Conservation (phyloP, 352 stramenopile species). For the Globisporangium spinosum region DNA sequence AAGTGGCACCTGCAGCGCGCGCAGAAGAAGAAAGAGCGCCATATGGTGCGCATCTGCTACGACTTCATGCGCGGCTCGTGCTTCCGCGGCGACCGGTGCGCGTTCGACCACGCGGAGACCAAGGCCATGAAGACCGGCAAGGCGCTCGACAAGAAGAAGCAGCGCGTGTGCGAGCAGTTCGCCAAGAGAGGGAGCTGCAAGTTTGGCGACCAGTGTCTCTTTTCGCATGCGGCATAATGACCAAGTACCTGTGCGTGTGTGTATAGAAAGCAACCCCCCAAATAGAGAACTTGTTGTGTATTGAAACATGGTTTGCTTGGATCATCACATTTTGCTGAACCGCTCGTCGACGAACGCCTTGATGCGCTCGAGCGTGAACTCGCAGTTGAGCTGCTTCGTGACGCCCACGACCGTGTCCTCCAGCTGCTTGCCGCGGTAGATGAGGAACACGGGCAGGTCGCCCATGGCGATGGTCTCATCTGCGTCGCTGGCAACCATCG, state of each 20-base stretch:
- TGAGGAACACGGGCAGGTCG: constrained; percentile 66
- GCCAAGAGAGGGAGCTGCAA: constrained; percentile 38
- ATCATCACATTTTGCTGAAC: constrained; percentile 17
- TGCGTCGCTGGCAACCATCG: constrained; percentile 58
- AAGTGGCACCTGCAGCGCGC: constrained; percentile 84
- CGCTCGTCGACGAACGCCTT: constrained; percentile 34
- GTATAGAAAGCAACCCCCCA: not conserved
- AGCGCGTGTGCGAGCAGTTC: constrained; percentile 56
- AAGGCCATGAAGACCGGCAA: constrained; percentile 57
- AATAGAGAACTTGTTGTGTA: constrained; percentile 13
- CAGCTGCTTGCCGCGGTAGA: constrained; percentile 51
- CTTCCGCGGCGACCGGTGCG: constrained; percentile 58
- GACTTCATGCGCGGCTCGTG: constrained; percentile 80
- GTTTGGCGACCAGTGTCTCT: constrained; percentile 77
- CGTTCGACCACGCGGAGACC: constrained; percentile 68
- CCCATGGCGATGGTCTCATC: constrained; percentile 58
- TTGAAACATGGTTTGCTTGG: not conserved
- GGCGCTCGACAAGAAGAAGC: constrained; percentile 50
- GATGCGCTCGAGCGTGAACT: constrained; percentile 59
- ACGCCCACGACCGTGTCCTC: constrained; percentile 65
- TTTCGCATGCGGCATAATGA: constrained; percentile 40
- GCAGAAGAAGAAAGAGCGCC: constrained; percentile 60
- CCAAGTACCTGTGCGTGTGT: not conserved
- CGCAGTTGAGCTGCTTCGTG: constrained; percentile 45
- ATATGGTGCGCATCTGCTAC: constrained; percentile 76